phyloP scores from a whole-genome alignment of 305 asterid species.

The Fraxinus xanthoxyloides region DNA sequence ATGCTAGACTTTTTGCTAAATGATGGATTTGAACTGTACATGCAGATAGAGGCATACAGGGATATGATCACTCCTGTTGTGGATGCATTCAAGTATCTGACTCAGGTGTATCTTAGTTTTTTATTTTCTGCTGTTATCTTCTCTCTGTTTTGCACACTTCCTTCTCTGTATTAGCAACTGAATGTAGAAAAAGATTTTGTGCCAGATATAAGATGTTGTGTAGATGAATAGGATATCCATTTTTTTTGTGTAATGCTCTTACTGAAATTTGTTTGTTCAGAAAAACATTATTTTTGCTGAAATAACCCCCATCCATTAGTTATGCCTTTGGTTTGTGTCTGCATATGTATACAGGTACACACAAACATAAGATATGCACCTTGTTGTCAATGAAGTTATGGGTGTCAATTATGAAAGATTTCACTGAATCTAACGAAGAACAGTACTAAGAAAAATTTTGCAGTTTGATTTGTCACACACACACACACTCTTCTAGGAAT shows the following conservation, averaged over 20 bases:
- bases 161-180: not conserved
- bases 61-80: constrained; percentile 99
- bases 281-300: not conserved
- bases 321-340: not conserved
- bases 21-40: constrained; percentile 16
- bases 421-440: not conserved
- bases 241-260: not conserved
- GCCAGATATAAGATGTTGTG: not conserved
- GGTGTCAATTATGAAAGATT: not conserved
- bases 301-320: not conserved
- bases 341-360: not conserved
- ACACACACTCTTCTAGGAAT: not conserved
- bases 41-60: constrained; percentile 98
- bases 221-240: not conserved
- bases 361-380: not conserved
- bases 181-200: not conserved
- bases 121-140: constrained; percentile 6
- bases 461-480: not conserved
- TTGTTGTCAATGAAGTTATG: not conserved
- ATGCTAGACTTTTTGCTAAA: constrained; percentile 27
- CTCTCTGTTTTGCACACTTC: constrained; percentile 5
- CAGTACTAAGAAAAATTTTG: not conserved
- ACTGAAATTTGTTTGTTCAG: not conserved
- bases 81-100: constrained; percentile 96
- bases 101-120: constrained; percentile 58